Conservation (phyloP, 768 basidiomycete genomes). For the Lactifluus pinguis region DNA sequence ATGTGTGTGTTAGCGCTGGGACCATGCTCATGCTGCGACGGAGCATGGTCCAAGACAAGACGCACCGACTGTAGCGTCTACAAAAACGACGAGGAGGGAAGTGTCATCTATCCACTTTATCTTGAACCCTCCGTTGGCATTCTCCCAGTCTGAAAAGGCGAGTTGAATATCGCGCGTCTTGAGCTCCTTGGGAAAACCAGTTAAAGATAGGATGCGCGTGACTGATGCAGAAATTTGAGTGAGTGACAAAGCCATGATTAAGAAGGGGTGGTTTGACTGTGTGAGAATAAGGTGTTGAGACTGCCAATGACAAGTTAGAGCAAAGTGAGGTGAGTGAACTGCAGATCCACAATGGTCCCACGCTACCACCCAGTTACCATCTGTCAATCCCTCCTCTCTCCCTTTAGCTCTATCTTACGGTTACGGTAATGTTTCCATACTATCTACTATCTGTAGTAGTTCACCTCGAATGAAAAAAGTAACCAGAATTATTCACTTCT, state of each 20-base stretch:
- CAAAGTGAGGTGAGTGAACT: not conserved
- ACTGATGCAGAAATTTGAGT: constrained; percentile 87
- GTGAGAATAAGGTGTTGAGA: constrained; percentile 14
- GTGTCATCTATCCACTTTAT: constrained; percentile 99
- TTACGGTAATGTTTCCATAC: not conserved
- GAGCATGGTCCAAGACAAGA: not conserved
- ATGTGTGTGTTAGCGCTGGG: constrained; percentile 4
- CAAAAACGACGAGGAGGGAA: constrained; percentile 89
- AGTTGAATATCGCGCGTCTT: constrained; percentile 95
- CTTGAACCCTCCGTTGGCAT: constrained; percentile 84
- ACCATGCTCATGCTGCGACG: no score
- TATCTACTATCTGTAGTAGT: not conserved
- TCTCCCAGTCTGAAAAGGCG: constrained; percentile 87
- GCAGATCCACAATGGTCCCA: not conserved
- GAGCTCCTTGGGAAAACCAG: constrained; percentile 90
- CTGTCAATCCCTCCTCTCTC: not conserved
- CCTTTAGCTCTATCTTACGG: not conserved
- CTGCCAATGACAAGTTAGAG: not conserved
- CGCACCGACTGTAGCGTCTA: constrained; percentile 77
- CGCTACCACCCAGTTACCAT: not conserved
- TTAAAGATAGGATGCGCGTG: constrained; percentile 87
- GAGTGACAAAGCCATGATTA: constrained; percentile 58
- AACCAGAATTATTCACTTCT: not conserved
- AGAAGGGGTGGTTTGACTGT: constrained; percentile 1
- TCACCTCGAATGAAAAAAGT: not conserved